Evolutionary conservation across 225 moss, liverwort and hornwort species (phyloP).

Genomic region (Sphagnum contortum): DNA sequence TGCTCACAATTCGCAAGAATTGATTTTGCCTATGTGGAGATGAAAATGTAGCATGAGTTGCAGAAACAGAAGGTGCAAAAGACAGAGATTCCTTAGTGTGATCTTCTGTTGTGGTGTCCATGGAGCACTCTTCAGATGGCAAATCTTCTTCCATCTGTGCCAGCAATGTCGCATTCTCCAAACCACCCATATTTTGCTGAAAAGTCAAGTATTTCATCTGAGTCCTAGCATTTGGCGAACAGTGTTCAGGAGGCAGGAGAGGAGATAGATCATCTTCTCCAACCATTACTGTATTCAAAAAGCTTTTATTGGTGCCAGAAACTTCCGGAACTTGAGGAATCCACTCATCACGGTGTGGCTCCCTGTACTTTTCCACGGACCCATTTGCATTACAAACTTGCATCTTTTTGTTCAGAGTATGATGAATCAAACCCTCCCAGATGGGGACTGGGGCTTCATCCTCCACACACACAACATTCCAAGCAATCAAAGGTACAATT

Average conservation of each 20-base stretch:
- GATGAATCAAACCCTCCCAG: slow-evolving; percentile 85
- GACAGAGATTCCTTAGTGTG: slow-evolving; percentile 25
- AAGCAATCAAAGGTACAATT: slow-evolving; percentile 89
- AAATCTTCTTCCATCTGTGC: slow-evolving; percentile 10
- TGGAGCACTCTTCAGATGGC: slow-evolving; percentile 9
- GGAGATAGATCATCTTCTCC: background rate
- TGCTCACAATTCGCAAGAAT: slow-evolving; percentile 76
- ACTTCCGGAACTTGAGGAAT: too few relatives aligned
- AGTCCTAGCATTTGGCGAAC: too few relatives aligned
- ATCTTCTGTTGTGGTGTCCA: slow-evolving; percentile 15
- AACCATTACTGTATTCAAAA: too few relatives aligned
- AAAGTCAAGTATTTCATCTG: too few relatives aligned
- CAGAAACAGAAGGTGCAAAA: slow-evolving; percentile 23
- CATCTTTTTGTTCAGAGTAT: slow-evolving; percentile 45
- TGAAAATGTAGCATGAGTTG: slow-evolving; percentile 12
- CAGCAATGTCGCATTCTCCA: slow-evolving; percentile 8
- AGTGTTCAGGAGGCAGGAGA: too few relatives aligned
- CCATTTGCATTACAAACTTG: slow-evolving; percentile 10
- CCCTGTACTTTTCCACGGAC: slow-evolving; percentile 43
- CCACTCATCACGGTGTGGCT: slow-evolving; percentile 16
- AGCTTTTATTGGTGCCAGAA: too few relatives aligned
- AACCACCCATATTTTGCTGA: slow-evolving; percentile 2
- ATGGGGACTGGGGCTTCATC: slow-evolving; percentile 67
- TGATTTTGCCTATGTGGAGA: slow-evolving; percentile 15
- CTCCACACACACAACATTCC: slow-evolving; percentile 83